phyloP scores from a whole-genome alignment of 176 grass and related monocot genomes.

The Triticum monococcum region DNA sequence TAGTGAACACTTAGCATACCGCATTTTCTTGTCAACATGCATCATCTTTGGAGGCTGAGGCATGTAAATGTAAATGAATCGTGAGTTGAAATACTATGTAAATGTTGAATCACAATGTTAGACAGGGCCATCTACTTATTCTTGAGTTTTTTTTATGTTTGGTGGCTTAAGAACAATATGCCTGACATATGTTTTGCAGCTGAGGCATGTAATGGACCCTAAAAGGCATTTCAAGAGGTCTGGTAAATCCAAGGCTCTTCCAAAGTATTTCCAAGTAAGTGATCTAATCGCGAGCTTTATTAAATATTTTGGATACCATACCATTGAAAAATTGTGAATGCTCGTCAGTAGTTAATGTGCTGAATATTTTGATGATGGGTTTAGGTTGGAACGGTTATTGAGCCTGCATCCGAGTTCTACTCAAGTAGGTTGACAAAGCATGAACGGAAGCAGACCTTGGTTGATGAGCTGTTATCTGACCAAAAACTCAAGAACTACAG shows the following conservation, averaged over 20 bases:
- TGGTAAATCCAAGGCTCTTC: constrained; percentile 71
- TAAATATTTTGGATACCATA: background rate
- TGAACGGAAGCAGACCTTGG: constrained; percentile 71
- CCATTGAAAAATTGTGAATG: background rate
- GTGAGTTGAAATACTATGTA: background rate
- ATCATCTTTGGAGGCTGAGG: background rate
- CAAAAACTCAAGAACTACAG: constrained; percentile 65
- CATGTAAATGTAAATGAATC: too few species aligned
- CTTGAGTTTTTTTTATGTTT: background rate
- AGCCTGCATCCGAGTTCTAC: constrained; percentile 76
- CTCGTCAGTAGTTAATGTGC: constrained; percentile 17
- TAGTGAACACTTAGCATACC: background rate
- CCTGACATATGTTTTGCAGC: constrained; percentile 50
- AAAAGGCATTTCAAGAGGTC: constrained; percentile 92
- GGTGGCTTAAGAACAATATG: background rate
- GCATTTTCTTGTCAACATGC: background rate
- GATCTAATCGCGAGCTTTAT: background rate
- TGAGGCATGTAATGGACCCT: constrained; percentile 86
- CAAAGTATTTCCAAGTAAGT: constrained; percentile 87
- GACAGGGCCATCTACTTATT: background rate
- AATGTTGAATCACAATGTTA: background rate
- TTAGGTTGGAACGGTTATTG: constrained; percentile 86
- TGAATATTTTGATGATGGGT: constrained; percentile 16
- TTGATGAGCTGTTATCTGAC: constrained; percentile 76
- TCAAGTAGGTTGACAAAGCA: constrained; percentile 82